A percentile compares a stretch with the other conserved stretches of the same genome.
phyloP scores from a whole-genome alignment of 768 basidiomycete species.

The Hygrophorus pudorinus region DNA sequence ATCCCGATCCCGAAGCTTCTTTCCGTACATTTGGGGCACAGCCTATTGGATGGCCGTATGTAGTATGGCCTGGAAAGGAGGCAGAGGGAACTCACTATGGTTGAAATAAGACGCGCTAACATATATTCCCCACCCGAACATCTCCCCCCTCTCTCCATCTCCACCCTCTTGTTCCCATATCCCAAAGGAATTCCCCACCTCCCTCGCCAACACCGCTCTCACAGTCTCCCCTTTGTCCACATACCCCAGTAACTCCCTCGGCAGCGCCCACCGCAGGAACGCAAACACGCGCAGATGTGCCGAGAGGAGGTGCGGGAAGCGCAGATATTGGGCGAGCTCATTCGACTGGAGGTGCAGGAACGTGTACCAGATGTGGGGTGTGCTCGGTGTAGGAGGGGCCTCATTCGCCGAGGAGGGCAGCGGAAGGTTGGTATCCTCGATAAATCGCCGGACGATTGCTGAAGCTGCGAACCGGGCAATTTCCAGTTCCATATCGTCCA shows the following conservation, averaged over 20 bases:
- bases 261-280: conserved; percentile 35
- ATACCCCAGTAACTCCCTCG: conserved; percentile 18
- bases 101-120: conserved; percentile 58
- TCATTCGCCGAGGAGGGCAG: conserved; percentile 5
- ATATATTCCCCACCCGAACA: conserved; percentile 61
- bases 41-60: conserved; percentile 21
- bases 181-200: conserved; percentile 60
- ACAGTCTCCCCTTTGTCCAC: conserved; percentile 32
- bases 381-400: background rate
- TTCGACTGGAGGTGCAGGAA: conserved; percentile 49
- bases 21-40: conserved; percentile 45
- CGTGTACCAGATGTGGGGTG: conserved; percentile 32
- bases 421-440: conserved; percentile 20
- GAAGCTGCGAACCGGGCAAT: conserved; percentile 46
- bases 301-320: conserved; percentile 39
- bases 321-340: conserved; percentile 36
- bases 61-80: background rate
- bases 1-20: conserved; percentile 28
- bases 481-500: conserved; percentile 48
- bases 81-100: conserved; percentile 34
- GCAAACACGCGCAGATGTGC: conserved; percentile 45
- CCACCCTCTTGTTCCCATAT: conserved; percentile 47
- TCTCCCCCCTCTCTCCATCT: conserved; percentile 35
- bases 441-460: conserved; percentile 35
- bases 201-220: conserved; percentile 46